Conservation (phyloP, 73 alveolate genomes). For the Uronychia binucleata region DNA sequence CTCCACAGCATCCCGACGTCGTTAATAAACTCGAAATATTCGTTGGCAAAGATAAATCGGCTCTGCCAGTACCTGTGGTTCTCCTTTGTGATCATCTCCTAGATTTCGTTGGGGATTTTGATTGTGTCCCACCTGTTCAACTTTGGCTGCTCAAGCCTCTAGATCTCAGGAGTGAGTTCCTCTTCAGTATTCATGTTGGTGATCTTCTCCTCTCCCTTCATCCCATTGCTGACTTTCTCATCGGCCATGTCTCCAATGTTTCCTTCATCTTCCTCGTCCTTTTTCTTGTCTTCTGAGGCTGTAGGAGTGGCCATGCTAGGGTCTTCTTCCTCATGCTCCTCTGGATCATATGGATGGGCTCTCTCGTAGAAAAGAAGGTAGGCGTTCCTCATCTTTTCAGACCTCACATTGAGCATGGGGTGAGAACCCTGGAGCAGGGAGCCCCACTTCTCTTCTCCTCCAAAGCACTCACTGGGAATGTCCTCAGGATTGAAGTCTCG, state of each 20-base stretch:
- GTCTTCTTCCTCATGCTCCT: constrained; percentile 20
- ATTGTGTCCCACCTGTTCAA: constrained; percentile 1
- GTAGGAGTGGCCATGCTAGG: not conserved
- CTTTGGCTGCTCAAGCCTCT: not conserved
- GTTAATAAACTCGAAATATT: constrained; percentile 58
- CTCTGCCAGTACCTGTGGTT: constrained; percentile 59
- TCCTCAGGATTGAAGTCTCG: constrained; percentile 79
- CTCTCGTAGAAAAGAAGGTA: constrained; percentile 89
- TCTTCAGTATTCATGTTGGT: constrained; percentile 6
- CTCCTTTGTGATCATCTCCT: constrained; percentile 49
- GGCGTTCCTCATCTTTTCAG: constrained; percentile 85
- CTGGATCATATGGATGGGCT: constrained; percentile 35
- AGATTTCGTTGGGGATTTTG: constrained; percentile 36
- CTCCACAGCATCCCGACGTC: constrained; percentile 52
- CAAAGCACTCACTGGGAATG: constrained; percentile 89
- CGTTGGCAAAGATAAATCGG: constrained; percentile 61
- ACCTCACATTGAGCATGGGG: constrained; percentile 27
- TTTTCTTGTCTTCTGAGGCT: not conserved
- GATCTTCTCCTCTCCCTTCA: not conserved
- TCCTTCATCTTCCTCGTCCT: not conserved
- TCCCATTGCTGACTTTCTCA: not conserved
- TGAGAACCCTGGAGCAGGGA: constrained; percentile 20
- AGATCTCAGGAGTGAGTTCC: not conserved
- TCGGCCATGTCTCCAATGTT: not conserved
- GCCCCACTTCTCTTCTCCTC: constrained; percentile 84